These are phyloP conservation scores for Globisporangium spinosum DNA, from an alignment of 352 stramenopile genomes.

Conservation along the genomic window DNA sequence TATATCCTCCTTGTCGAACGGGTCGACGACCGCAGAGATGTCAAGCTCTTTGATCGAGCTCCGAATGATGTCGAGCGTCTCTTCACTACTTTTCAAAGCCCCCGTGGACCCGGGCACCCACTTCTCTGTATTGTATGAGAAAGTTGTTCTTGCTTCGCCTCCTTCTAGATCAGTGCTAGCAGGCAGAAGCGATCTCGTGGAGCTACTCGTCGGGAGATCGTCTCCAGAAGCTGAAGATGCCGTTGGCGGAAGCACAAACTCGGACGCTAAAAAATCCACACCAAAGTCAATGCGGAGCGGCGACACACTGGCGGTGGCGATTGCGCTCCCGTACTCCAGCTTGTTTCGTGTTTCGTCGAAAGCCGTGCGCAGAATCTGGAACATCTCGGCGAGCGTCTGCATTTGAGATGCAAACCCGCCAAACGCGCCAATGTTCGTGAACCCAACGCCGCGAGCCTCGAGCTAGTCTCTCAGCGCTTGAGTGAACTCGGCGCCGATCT, in stretches of 20 bases:
- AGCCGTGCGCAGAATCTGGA: slow-evolving; percentile 49
- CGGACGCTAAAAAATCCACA: slow-evolving; percentile 58
- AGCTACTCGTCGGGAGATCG: neutral
- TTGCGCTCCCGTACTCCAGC: slow-evolving; percentile 25
- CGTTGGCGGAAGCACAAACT: slow-evolving; percentile 35
- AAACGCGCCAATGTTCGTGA: slow-evolving; percentile 53
- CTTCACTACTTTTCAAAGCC: slow-evolving; percentile 50
- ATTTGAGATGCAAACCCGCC: slow-evolving; percentile 62
- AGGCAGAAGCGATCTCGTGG: neutral
- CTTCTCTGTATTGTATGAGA: slow-evolving; percentile 67
- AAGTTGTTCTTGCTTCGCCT: slow-evolving; percentile 18
- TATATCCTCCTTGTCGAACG: slow-evolving; percentile 54
- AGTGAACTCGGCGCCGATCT: slow-evolving; percentile 53
- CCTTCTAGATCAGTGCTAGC: neutral
- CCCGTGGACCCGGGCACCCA: slow-evolving; percentile 51
- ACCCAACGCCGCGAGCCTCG: slow-evolving; percentile 47
- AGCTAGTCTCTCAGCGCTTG: slow-evolving; percentile 38
- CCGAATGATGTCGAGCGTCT: slow-evolving; percentile 55
- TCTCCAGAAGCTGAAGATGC: neutral
- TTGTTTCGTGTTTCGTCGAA: slow-evolving; percentile 38
- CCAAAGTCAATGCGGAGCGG: slow-evolving; percentile 52
- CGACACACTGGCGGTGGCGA: slow-evolving; percentile 32
- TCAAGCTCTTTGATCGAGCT: slow-evolving; percentile 49
- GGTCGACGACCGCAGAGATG: slow-evolving; percentile 54
- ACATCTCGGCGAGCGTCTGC: slow-evolving; percentile 52